Evolutionary conservation across 2,329 filamentous ascomycete genomes (phyloP).

Genomic region (Talaromyces sp.): DNA sequence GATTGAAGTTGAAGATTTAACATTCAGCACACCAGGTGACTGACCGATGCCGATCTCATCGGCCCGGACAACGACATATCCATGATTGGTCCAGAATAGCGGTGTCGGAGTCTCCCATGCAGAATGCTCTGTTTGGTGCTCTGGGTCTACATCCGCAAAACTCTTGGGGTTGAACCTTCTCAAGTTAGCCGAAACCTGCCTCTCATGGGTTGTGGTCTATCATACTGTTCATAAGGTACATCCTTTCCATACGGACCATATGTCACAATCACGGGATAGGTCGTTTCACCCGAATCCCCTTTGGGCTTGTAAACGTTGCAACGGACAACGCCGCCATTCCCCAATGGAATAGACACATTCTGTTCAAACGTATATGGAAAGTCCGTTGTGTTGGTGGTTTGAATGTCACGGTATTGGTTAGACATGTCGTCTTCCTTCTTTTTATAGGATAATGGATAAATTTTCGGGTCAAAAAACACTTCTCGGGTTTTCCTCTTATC

Average conservation of each 20-base stretch:
- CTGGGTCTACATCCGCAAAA: constrained; percentile 54
- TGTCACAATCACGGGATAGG: constrained; percentile 63
- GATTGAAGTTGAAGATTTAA: neutral
- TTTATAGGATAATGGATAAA: no score
- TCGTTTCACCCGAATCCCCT: neutral
- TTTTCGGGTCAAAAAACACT: no score
- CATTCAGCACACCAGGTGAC: constrained; percentile 28
- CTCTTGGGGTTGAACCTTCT: constrained; percentile 56
- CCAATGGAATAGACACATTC: constrained; percentile 48
- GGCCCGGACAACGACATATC: constrained; percentile 59
- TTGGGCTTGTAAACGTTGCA: constrained; percentile 55
- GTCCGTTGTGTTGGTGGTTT: neutral
- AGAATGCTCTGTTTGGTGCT: constrained; percentile 46
- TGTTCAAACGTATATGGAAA: constrained; percentile 49
- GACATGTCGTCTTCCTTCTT: neutral
- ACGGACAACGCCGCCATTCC: constrained; percentile 42
- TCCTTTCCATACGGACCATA: constrained; percentile 76
- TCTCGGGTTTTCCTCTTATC: no score
- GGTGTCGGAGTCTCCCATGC: constrained; percentile 64
- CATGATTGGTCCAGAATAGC: constrained; percentile 56
- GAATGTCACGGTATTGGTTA: neutral
- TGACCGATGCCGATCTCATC: constrained; percentile 57
- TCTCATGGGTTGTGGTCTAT: no score
- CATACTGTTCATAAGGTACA: constrained; percentile 57
- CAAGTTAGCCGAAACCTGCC: no score